Evolutionary conservation across 495 filamentous ascomycete species (phyloP), one percentile per base, ranked within the genome.

Genomic region (Glarea lozoyensis): DNA sequence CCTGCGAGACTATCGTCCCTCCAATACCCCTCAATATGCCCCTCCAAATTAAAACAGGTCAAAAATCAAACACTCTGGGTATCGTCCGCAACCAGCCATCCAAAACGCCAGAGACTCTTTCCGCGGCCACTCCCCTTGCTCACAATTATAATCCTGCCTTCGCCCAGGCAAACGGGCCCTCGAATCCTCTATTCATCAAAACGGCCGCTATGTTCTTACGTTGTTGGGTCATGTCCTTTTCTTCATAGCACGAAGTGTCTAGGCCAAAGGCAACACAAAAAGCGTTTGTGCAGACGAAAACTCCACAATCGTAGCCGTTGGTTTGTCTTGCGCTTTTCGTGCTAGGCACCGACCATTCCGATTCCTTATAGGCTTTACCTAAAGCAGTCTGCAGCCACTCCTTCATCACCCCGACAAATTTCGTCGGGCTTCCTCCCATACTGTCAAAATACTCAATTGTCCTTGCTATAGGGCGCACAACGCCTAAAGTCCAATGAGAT

Each of bases 251-350:
- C 40, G 64, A 69, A 0, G 82, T 82, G 42, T 80, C 73, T 10
- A 86, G 55, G 0, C 78, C 79, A 6, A 84, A 53, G 0, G 78
- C 69, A 17, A 88, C 55, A 52, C 80, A 83, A 42, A 85, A 79
- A 24, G 80, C 79, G 24, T 84, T 88, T 0, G 81, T 82, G 15
- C 84, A 72, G 3, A 80, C 70, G 52, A 90, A 93, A 2, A 88
- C 81, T 4, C 88, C 88, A 46, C 88, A 94, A 55, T 94, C 88
- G 45, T 64, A 77, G 1, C 72, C 72, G 51, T 93, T 93, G 36
- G 63, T 63, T 49, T 94, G 88, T 6, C 51, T 56, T 0, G 80
- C 76, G 4, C 60, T 59, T 0, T 53, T 60, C 5, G 65, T 61
- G 1, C 67, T 56, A 2, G 74, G 59, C 0, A 68, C 58, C 1